Conservation (phyloP, 164 flowering plant genomes). For the Aristolochia californica region DNA sequence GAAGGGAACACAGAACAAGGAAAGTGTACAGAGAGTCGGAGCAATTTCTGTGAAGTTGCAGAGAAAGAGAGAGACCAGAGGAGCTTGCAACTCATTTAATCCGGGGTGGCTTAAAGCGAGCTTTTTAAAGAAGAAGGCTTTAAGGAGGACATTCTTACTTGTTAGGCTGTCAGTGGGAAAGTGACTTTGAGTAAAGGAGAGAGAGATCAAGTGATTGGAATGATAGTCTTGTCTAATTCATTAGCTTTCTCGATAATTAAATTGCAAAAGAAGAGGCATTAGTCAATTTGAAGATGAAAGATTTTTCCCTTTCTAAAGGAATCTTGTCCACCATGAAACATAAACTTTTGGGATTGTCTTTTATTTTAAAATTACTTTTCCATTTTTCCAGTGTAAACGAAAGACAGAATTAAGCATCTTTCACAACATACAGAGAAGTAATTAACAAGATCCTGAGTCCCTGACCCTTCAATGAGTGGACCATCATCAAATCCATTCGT, state of each 20-base stretch:
- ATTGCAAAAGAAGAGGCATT: not conserved
- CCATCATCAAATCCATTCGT: no score
- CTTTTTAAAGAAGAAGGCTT: not conserved
- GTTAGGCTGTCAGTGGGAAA: slow-evolving; percentile 2
- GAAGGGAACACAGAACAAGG: not conserved
- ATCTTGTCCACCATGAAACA: no score
- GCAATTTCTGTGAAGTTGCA: not conserved
- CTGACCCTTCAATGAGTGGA: no score
- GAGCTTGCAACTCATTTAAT: not conserved
- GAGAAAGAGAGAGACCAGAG: not conserved
- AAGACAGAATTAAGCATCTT: no score
- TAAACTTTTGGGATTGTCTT: no score
- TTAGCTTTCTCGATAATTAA: not conserved
- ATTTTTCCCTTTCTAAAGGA: no score
- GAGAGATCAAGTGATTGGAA: not conserved
- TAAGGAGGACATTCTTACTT: not conserved
- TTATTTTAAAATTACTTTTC: no score
- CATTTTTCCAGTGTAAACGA: no score
- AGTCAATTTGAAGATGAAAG: not conserved
- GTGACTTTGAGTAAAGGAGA: not conserved
- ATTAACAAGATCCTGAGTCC: no score
- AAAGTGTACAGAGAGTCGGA: no score
- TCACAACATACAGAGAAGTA: no score
- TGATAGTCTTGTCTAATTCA: not conserved
- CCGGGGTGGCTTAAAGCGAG: no score